Evolutionary conservation across 106 monocot genomes (phyloP).

Genomic region (Phalaenopsis aphrodite): DNA sequence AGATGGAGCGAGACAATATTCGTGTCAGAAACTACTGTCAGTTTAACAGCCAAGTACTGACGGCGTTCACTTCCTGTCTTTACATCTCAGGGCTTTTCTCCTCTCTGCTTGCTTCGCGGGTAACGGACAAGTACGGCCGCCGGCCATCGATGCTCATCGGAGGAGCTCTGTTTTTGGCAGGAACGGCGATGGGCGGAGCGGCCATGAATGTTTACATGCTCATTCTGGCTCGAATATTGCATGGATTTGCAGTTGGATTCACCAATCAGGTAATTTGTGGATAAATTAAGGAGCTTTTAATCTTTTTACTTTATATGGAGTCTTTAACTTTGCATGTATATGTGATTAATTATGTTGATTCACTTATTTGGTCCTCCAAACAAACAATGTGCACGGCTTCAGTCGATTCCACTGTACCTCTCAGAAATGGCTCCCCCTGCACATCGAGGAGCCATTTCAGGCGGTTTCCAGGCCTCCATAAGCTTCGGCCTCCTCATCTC

Average conservation of each 20-base stretch:
- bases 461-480: conserved; percentile 26
- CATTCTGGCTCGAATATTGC: conserved; percentile 42
- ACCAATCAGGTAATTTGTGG: conserved; percentile 40
- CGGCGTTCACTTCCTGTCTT: conserved; percentile 34
- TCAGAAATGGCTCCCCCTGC: conserved; percentile 35
- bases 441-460: conserved; percentile 29
- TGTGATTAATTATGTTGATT: too few species aligned
- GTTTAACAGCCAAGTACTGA: conserved; percentile 30
- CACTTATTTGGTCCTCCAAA: too few species aligned
- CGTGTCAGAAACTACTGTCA: conserved; percentile 35
- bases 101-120: conserved; percentile 21
- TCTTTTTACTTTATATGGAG: too few species aligned
- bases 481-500: conserved; percentile 20
- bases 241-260: conserved; percentile 52
- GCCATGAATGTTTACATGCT: conserved; percentile 36
- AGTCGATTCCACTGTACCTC: conserved; percentile 34
- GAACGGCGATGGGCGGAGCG: conserved; percentile 27
- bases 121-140: conserved; percentile 22
- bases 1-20: conserved; percentile 15
- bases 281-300: too few species aligned
- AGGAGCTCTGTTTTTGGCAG: conserved; percentile 29
- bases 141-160: conserved; percentile 23
- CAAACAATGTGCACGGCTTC: background rate
- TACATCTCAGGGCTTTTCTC: conserved; percentile 33
- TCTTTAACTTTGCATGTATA: too few species aligned